Evolutionary conservation across 352 stramenopile species (phyloP).

Genomic region (Phytophthora pinifolia): DNA sequence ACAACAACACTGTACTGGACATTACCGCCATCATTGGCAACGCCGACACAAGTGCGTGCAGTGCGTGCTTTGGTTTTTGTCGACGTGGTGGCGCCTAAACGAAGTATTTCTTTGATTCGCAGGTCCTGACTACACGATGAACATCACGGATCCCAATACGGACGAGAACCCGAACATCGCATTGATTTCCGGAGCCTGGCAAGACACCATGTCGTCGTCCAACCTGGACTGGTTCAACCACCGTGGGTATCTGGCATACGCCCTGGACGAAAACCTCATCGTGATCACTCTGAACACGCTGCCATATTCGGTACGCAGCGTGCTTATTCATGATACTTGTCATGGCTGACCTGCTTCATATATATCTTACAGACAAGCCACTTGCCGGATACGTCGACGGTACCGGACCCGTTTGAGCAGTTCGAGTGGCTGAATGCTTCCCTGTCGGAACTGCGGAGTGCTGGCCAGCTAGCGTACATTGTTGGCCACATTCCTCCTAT

Average conservation of each 20-base stretch:
- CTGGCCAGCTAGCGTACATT: constrained; percentile 76
- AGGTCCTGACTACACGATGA: constrained; percentile 80
- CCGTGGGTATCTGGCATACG: constrained; percentile 64
- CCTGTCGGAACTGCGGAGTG: constrained; percentile 44
- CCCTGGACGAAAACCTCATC: constrained; percentile 60
- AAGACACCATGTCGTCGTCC: constrained; percentile 42
- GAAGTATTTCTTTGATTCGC: not conserved
- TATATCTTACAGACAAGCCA: constrained; percentile 51
- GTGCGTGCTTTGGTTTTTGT: not conserved
- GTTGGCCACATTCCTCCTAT: constrained; percentile 91
- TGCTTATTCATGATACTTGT: not conserved
- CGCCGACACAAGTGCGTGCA: constrained; percentile 50
- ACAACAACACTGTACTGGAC: constrained; percentile 35
- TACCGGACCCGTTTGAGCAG: constrained; percentile 85
- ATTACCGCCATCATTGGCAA: constrained; percentile 77
- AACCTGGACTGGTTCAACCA: constrained; percentile 60
- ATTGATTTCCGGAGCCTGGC: constrained; percentile 54
- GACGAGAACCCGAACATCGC: constrained; percentile 60
- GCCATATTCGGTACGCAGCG: constrained; percentile 60
- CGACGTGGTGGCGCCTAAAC: not conserved
- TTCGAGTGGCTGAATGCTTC: constrained; percentile 88
- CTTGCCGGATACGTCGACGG: constrained; percentile 49
- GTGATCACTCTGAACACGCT: constrained; percentile 84
- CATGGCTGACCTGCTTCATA: constrained; percentile 5
- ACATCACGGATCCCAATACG: constrained; percentile 57